Base-by-base conservation (phyloP, 2,329 filamentous ascomycete species). In the Fusarium dlaminii region DNA sequence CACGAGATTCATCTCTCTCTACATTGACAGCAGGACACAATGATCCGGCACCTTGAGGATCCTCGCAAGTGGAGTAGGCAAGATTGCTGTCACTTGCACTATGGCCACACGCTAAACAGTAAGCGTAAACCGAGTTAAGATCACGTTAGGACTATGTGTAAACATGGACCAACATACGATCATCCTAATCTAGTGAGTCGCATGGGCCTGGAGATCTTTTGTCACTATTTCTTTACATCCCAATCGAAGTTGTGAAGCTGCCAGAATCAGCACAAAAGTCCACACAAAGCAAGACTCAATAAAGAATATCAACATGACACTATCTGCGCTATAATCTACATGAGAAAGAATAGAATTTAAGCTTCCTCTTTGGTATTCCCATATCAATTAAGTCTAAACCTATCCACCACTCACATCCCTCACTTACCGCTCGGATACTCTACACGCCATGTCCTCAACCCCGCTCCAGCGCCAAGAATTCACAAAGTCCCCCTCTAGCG, bases 401-500 rank as follows among this genome's bases (percentile, higher is more conserved):
- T 57, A 61, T 40, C 48, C 1, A 24, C 58, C 37, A 62, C 15
- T 39, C 37, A 62, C 8, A 18, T 0, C 8, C 6, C 22, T 20
- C 36, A 6, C n/a, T 40, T 52, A 22, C 39, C 29, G 30, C 49
- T 36, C 24, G n/a, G 37, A 40, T 36, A n/a, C 20, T 14, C 8
- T 3, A 8, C 12, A 34, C 32, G 29, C n/a, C 15, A 17, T 30
- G 49, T 37, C 46, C 24, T n/a, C 42, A 54, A 59, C 71, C 71
- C 71, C 71, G 71, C 71, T 36, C 32, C 11, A 39, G 27, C 37
- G 71, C 71, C 71, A 74, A 74, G 71, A 39, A 42, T 45, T 51
- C 40, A 73, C 62, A 74, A 74, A 74, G 71, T 74, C 46, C 71
- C 71, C 34, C 27, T 52, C 17, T 15, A 32, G 5, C 14, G n/a